Evolutionary conservation across 768 basidiomycete genomes (phyloP).

Genomic region (Pleurotus tuoliensis): DNA sequence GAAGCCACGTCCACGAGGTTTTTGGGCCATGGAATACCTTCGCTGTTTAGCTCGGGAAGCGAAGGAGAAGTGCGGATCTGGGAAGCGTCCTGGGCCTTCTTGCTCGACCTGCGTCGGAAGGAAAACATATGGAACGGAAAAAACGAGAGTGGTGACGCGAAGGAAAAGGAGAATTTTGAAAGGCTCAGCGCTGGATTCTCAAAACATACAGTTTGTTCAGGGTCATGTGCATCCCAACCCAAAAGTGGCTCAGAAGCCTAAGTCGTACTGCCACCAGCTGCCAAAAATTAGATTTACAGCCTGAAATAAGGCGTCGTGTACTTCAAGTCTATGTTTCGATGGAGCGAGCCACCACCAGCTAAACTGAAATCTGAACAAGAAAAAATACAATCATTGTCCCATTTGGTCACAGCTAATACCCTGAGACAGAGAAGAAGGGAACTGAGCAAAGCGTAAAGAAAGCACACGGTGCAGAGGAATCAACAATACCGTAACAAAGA

Average conservation of each 20-base stretch:
- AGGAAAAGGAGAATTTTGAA: slow-evolving; percentile 16
- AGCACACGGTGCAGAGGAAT: slow-evolving; percentile 1
- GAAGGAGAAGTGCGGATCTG: slow-evolving; percentile 74
- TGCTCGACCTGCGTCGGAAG: slow-evolving; percentile 64
- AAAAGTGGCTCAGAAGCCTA: not conserved
- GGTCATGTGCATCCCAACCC: not conserved
- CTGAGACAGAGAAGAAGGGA: not conserved
- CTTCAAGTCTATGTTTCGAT: not conserved
- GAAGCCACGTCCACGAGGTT: slow-evolving; percentile 71
- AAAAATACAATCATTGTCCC: slow-evolving; percentile 23
- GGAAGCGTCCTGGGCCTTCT: slow-evolving; percentile 42
- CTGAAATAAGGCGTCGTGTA: slow-evolving; percentile 2
- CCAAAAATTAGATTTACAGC: slow-evolving; percentile 1
- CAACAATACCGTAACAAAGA: slow-evolving; percentile 10
- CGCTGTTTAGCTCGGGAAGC: slow-evolving; percentile 70
- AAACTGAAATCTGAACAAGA: slow-evolving; percentile 17
- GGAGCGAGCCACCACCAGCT: slow-evolving; percentile 9
- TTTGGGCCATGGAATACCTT: slow-evolving; percentile 83
- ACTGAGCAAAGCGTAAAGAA: not conserved
- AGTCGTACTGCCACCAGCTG: slow-evolving; percentile 6
- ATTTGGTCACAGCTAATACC: slow-evolving; percentile 7
- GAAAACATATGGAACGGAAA: slow-evolving; percentile 55
- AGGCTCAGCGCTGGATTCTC: slow-evolving; percentile 12
- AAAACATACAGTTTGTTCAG: not conserved
- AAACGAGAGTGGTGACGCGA: slow-evolving; percentile 11